These are phyloP conservation scores for Penicillium flavigenum DNA, from an alignment of 495 filamentous ascomycete genomes.

Conservation along the genomic window DNA sequence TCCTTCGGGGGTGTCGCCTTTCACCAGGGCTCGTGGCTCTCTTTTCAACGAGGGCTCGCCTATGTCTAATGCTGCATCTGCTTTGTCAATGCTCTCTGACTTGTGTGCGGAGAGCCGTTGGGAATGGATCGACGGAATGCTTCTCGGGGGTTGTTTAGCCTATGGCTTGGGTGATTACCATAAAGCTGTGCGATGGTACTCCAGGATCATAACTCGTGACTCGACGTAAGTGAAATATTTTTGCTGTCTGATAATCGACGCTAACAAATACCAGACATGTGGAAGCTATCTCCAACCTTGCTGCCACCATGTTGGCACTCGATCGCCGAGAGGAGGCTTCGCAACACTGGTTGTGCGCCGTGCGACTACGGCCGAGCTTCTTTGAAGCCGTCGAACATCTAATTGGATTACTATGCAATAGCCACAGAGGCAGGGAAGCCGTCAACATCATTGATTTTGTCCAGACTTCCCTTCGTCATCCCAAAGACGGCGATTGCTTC, in stretches of 20 bases:
- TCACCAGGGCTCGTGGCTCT: slow-evolving; percentile 37
- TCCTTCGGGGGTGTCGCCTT: slow-evolving; percentile 30
- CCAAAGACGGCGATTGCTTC: slow-evolving; percentile 48
- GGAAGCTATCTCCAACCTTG: slow-evolving; percentile 91
- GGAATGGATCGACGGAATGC: slow-evolving; percentile 95
- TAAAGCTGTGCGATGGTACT: slow-evolving; percentile 85
- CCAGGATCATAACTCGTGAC: slow-evolving; percentile 78
- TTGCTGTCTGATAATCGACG: neutral
- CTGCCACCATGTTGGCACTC: slow-evolving; percentile 81
- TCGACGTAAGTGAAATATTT: slow-evolving; percentile 57
- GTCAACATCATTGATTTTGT: slow-evolving; percentile 88
- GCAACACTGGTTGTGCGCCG: slow-evolving; percentile 78
- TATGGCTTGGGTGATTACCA: slow-evolving; percentile 90
- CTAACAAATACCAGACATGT: slow-evolving; percentile 64
- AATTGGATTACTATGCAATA: slow-evolving; percentile 80
- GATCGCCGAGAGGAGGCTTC: slow-evolving; percentile 82
- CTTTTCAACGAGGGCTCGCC: slow-evolving; percentile 38
- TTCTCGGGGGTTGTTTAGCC: slow-evolving; percentile 87
- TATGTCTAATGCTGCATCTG: slow-evolving; percentile 56
- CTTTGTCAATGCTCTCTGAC: slow-evolving; percentile 75
- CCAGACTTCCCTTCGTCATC: slow-evolving; percentile 67
- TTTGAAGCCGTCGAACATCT: slow-evolving; percentile 97
- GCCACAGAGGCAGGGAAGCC: slow-evolving; percentile 79
- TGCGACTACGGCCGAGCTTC: slow-evolving; percentile 82
- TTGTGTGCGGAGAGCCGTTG: slow-evolving; percentile 84